Conservation (phyloP, 2,329 filamentous ascomycete genomes). For the Orbilia javanica region DNA sequence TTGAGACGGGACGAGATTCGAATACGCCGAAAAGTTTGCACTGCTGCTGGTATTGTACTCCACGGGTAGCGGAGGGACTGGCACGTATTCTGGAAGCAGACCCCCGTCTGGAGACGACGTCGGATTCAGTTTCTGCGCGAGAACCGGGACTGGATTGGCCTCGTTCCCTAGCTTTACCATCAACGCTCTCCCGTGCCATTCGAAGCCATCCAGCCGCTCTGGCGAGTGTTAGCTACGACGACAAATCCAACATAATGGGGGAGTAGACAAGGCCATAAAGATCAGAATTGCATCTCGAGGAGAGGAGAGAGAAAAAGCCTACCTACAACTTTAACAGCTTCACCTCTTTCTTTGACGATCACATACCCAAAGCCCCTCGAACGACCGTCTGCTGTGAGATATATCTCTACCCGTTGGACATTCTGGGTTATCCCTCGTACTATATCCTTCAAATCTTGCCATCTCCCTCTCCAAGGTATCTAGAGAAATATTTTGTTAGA, state of each 20-base stretch:
- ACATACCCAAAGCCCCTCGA: constrained; percentile 61
- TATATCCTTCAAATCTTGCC: constrained; percentile 61
- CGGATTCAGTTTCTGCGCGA: constrained; percentile 46
- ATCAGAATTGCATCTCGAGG: background rate
- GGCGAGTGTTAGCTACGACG: background rate
- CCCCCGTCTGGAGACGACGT: constrained; percentile 32
- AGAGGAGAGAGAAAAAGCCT: constrained; percentile 4
- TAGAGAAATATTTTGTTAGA: constrained; percentile 17
- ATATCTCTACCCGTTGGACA: constrained; percentile 61
- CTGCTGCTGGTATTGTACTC: constrained; percentile 37
- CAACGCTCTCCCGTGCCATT: constrained; percentile 60
- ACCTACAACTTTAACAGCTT: constrained; percentile 60
- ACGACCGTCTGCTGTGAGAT: constrained; percentile 58
- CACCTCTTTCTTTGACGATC: constrained; percentile 60
- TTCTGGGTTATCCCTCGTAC: constrained; percentile 59
- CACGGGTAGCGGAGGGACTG: constrained; percentile 40
- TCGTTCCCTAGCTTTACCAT: constrained; percentile 60
- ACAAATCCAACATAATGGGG: background rate
- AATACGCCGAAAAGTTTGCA: constrained; percentile 49
- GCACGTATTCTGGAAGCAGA: constrained; percentile 35
- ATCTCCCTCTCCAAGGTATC: constrained; percentile 59
- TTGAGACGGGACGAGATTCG: constrained; percentile 52
- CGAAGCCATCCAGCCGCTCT: constrained; percentile 59
- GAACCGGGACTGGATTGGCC: constrained; percentile 57
- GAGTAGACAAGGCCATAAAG: constrained; percentile 21